Evolutionary conservation across 2,329 filamentous ascomycete species (phyloP), one percentile per base, ranked within the genome.

Genomic region (Epichloe baconii): DNA sequence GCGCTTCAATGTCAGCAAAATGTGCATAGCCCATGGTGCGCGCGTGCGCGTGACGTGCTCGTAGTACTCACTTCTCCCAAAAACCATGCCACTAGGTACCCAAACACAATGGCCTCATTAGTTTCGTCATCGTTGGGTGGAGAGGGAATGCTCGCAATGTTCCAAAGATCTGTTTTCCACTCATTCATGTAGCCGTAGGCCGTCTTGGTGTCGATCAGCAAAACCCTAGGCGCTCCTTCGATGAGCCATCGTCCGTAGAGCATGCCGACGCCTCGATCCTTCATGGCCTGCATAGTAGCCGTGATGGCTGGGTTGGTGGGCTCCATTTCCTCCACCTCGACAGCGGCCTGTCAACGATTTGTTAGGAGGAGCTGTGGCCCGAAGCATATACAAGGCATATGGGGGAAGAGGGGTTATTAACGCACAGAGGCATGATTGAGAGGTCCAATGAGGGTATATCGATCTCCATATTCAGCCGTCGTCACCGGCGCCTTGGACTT

Each of bases 401-500:
- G 26, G 8, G 35, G 43, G 10, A 38, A 11, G 40, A 38, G 12
- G 40, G 11, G 12, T 41, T 21, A 17, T 14, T 6, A 43, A 65
- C 85, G 63, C 77, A 93, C 88, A 58, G 93, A 96, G 61, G 85
- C 79, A 66, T 86, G 84, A 71, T 97, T 96, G 66, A 95, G 82
- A 53, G 93, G 93, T 2, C 93, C 93, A 66, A 98, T 90, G 58
- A 97, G 79, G 31, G 88, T 95, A 71, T 98, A 98, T 58, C 88
- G 82, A 54, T 95, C 89, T 69, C 93, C 93, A 93, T 97, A 98
- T 70, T 98, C 93, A 55, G 89, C 89, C 1, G 91, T 96, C 43
- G 93, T 97, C 55, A 97, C 93, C 48, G 93, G 91, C 38, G 93
- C 91, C 71, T 98, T 98, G 55, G 93, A 98, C 71, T 98, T 98